Evolutionary conservation across 2,329 filamentous ascomycete genomes (phyloP).

Genomic region (Coniochaeta prunicola): DNA sequence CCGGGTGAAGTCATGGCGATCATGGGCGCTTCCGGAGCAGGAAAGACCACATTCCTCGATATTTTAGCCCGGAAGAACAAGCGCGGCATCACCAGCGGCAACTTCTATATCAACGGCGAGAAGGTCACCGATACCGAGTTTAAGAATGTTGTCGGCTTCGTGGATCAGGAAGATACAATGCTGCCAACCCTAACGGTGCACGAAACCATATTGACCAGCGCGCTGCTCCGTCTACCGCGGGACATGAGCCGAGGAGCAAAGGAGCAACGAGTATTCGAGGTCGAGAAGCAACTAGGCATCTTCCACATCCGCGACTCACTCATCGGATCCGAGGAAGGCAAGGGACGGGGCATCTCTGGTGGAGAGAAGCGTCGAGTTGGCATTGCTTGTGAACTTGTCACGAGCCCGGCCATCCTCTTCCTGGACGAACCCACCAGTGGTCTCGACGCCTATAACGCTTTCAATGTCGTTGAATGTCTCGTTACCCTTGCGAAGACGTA

Average conservation of each 20-base stretch:
- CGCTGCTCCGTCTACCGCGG: conserved; percentile 80
- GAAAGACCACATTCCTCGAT: conserved; percentile 95
- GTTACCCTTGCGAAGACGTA: conserved; percentile 94
- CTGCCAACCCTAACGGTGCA: conserved; percentile 92
- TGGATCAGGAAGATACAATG: conserved; percentile 98
- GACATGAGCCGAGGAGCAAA: conserved; percentile 87
- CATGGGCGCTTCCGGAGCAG: conserved; percentile 96
- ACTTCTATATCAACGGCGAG: conserved; percentile 91
- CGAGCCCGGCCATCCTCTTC: conserved; percentile 94
- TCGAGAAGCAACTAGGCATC: conserved; percentile 93
- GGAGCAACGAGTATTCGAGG: conserved; percentile 83
- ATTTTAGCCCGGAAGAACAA: conserved; percentile 97
- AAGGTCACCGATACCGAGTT: conserved; percentile 80
- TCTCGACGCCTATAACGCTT: conserved; percentile 93
- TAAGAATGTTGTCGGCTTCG: conserved; percentile 88
- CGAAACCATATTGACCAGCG: conserved; percentile 93
- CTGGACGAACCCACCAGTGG: conserved; percentile 96
- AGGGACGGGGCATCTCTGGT: conserved; percentile 89
- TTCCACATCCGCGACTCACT: conserved; percentile 89
- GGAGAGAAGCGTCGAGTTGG: conserved; percentile 94
- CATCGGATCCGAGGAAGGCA: conserved; percentile 93
- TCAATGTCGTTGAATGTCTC: conserved; percentile 94
- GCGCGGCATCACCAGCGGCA: conserved; percentile 67
- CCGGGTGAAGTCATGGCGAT: conserved; percentile 95
- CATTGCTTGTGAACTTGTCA: conserved; percentile 96